Evolutionary conservation across 768 basidiomycete genomes (phyloP), one percentile per base, ranked within the genome.

Genomic region (Suillus bovinus): DNA sequence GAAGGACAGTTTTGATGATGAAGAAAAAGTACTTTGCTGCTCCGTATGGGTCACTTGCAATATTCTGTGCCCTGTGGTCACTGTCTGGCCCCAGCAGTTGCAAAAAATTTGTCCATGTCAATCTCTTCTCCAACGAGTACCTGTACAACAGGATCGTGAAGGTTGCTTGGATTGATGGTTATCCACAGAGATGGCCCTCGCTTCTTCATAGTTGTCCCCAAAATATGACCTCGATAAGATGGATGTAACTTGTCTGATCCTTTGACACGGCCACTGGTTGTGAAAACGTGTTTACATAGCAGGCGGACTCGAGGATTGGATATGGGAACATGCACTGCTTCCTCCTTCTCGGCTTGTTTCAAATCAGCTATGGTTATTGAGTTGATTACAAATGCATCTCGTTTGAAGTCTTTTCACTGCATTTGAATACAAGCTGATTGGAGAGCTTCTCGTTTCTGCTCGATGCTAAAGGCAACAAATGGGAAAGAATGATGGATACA

Each of bases 121-220:
- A 85, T 82, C 0, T 79, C 67, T 36, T 71, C 74, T 0, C 83
- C 81, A 0, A 77, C 71, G 13, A 84, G n/a, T n/a, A n/a, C n/a
- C 60, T 83, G 81, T 0, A 76, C 79, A 24, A n/a, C 9, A n/a
- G 42, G 9, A 44, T 44, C n/a, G 4, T 44, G 42, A 44, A 44
- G 42, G 4, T 44, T n/a, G 4, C 5, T 66, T 29, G 77, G 78
- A 57, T 81, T 83, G 1, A 84, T 71, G 0, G 82, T 83, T 1
- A 78, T 63, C 81, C 82, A 84, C 0, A 83, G 16, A 29, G 52
- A 53, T 8, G 55, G 55, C 6, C 55, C 20, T 0, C 20, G 7
- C 3, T 7, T 6, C 8, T 36, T 29, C 14, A 56, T 14, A 1
- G 20, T 36, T 14, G 31, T 56, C 0, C 55, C 34, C 34, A 20